Conservation (phyloP, 306 rosid genomes). For the Lathyrus tuberosus region DNA sequence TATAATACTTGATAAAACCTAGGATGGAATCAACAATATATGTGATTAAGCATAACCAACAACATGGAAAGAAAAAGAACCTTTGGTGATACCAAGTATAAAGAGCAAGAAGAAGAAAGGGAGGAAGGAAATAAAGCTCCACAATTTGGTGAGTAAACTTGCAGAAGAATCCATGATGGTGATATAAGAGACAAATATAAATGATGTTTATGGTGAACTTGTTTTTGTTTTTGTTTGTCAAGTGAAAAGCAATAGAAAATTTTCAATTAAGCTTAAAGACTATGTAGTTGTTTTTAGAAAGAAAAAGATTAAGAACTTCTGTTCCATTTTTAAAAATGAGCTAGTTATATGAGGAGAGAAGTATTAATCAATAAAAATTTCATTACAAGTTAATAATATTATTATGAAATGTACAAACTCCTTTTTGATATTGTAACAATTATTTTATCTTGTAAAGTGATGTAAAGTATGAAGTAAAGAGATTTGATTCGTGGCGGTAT, state of each 20-base stretch:
- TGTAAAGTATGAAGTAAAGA: neutral
- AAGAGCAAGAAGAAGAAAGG: conserved; percentile 71
- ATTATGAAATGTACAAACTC: no score
- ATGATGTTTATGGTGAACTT: neutral
- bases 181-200: neutral
- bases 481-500: conserved; percentile 9
- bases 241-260: neutral
- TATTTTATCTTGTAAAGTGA: neutral
- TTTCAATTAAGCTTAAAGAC: neutral
- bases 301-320: no score
- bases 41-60: neutral
- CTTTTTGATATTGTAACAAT: no score
- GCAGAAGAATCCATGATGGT: conserved; percentile 49
- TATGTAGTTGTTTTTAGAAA: no score
- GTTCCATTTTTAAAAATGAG: neutral
- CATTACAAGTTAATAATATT: no score
- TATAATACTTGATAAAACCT: neutral
- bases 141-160: conserved; percentile 45
- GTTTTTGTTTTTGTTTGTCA: neutral
- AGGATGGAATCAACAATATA: neutral
- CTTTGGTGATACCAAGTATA: conserved; percentile 70
- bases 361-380: no score
- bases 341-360: no score
- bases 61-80: conserved; percentile 37
- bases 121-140: conserved; percentile 68